Conservation (phyloP, 148 eudicot species). For the Oxyria digyna region DNA sequence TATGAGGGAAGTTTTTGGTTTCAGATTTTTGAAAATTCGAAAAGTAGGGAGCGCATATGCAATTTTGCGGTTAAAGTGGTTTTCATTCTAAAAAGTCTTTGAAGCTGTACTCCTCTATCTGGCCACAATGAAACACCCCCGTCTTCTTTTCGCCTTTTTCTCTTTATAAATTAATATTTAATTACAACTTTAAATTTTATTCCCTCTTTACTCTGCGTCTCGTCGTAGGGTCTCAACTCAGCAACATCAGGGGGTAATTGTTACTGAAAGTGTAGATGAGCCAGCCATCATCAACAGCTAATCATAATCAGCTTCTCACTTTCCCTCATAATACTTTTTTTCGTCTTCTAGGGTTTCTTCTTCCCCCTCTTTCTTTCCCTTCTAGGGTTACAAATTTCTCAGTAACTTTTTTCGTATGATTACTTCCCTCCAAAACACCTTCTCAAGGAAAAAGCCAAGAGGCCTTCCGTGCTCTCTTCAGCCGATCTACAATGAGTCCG, state of each 20-base stretch:
- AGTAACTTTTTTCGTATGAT: neutral
- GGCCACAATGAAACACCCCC: neutral
- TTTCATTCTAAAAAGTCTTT: too few species aligned
- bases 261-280: slow-evolving; percentile 1
- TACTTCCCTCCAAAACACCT: neutral
- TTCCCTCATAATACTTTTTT: neutral
- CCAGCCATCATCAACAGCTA: neutral
- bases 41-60: too few species aligned
- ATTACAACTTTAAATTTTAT: neutral
- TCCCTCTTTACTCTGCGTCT: neutral
- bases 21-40: too few species aligned
- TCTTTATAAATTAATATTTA: neutral
- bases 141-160: neutral
- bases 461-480: neutral
- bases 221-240: slow-evolving; percentile 1
- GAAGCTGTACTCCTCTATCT: neutral
- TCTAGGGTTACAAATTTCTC: neutral
- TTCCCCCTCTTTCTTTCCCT: neutral
- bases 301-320: neutral
- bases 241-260: neutral
- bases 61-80: too few species aligned
- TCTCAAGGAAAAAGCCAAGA: neutral
- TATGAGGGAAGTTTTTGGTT: too few species aligned
- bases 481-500: slow-evolving; percentile 1
- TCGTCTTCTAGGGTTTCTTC: neutral